Base-by-base conservation (phyloP, 2,329 filamentous ascomycete species). In the Diaporthe vaccinii region DNA sequence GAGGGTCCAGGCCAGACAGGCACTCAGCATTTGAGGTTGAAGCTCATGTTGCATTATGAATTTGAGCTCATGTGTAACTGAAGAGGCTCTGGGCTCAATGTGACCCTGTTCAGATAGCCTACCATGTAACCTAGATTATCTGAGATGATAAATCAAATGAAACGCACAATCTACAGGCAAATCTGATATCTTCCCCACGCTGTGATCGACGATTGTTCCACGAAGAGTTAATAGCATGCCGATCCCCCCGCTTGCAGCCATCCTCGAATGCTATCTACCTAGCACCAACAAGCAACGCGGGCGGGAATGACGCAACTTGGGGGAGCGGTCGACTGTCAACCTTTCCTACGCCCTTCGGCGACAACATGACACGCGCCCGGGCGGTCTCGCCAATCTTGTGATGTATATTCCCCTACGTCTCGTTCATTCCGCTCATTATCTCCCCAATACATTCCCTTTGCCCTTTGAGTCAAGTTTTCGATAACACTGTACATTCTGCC, bases 181-280 rank as follows among this genome's bases (percentile, higher is more conserved):
- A 28, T 41, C 34, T 9, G 49, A 53, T 39, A 39, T 25, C 44
- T 28, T 39, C 46, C 46, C 62, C 49, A 41, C 49, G 62, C 7
- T 25, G 28, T 39, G 15, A 69, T 69, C 31, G 46, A 20, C 62
- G 46, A 53, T 68, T 36, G 7, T 53, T 4, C 62, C 31, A 15
- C 44, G 36, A 69, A 41, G 15, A 55, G 65, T 55, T 41, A 55
- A 25, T 69, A 36, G 17, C 28, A 10, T n/a, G 65, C 49, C 65
- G 65, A 69, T 55, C 65, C 34, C 17, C n/a, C 65, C 49, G 65
- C 49, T 55, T 69, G 65, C 65, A 69, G 49, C 49, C 65, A 69
- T 31, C 46, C 34, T 31, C 65, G 1, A 41, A 39, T 28, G 65
- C 34, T 39, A 28, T 31, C 31, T 25, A 28, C 31, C 62, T 25